Evolutionary conservation across 2,329 filamentous ascomycete genomes (phyloP).

Genomic region (Aspergillus calidoustus): DNA sequence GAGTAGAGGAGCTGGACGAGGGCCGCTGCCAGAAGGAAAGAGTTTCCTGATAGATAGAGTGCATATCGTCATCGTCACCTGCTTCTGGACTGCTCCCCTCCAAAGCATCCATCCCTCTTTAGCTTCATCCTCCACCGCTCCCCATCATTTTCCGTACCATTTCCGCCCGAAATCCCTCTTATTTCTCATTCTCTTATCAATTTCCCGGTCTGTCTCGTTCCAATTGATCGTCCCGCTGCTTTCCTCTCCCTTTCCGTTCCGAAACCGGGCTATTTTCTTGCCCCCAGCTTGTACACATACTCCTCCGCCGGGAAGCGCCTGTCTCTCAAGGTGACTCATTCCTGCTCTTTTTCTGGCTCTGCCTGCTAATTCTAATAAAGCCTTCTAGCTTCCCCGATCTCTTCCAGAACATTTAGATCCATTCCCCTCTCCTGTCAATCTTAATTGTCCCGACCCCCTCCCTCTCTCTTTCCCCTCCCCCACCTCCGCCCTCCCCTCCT

Average conservation of each 20-base stretch:
- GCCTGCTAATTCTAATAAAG: slow-evolving; percentile 14
- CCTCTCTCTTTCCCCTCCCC: slow-evolving; percentile 3
- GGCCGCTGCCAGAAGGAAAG: background rate
- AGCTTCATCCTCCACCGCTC: background rate
- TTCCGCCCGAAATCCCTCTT: background rate
- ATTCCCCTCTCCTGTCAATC: slow-evolving; percentile 7
- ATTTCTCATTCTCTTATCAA: background rate
- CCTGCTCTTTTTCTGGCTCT: slow-evolving; percentile 17
- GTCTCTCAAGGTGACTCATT: slow-evolving; percentile 27
- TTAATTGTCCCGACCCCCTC: slow-evolving; percentile 9
- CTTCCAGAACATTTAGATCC: slow-evolving; percentile 21
- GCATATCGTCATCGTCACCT: slow-evolving; percentile 7
- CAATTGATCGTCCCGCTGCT: slow-evolving; percentile 19
- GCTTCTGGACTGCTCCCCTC: background rate
- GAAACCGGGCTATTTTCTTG: slow-evolving; percentile 32
- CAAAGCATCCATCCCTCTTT: slow-evolving; percentile 2
- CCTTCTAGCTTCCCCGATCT: slow-evolving; percentile 9
- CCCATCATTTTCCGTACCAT: background rate
- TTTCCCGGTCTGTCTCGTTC: background rate
- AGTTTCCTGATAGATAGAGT: slow-evolving; percentile 2
- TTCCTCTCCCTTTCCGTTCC: slow-evolving; percentile 24
- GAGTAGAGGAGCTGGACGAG: background rate
- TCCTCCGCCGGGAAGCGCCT: slow-evolving; percentile 25
- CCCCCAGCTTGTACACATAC: slow-evolving; percentile 13
- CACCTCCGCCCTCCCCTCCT: slow-evolving; percentile 1